Evolutionary conservation across 208 protist genomes (phyloP), one percentile per base, ranked within the genome.

Genomic region (Phytomonas sp.): DNA sequence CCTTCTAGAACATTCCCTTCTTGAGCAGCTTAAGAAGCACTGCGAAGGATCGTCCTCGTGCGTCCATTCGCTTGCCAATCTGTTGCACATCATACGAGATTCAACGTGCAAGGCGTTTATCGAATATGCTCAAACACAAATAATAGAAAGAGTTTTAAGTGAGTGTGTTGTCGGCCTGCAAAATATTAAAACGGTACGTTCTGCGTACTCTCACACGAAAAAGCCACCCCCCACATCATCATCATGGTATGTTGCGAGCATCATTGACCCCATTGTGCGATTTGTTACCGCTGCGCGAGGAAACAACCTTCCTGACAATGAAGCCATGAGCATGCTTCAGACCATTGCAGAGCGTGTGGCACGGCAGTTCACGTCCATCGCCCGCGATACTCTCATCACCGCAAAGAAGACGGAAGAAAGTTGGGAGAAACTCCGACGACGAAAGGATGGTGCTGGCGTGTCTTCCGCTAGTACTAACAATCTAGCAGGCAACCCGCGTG

Each of bases 391-490:
- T 26, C 82, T 96, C 4, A 60, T 94, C 31, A 81, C 85, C 0
- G 91, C 89, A 13, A 93, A 93, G 76, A 88, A 87, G 65, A 93
- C 86, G 31, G 89, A 94, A 76, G 87, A 94, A 62, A 88, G 89
- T 72, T 93, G 85, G 87, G 91, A 94, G 62, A 96, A 96, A 78
- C 77, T 96, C 60, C 79, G 89, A 11, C 80, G 85, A 9, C 76
- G 79, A 17, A 93, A 91, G 64, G 87, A 92, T 33, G 75, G 51
- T 31, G 70, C 68, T 30, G 60, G 31, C 11, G 63, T 51, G 36
- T 61, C 36, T 33, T 64, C 34, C 29, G 67, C 23, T 33, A 68
- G 46, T n/a, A 60, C 34, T 2, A 68, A 65, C 65, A 68, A 68
- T 68, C 26, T 65, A 6, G 40, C 56, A 26, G 33, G 69, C 68